Evolutionary conservation across 2,329 filamentous ascomycete genomes (phyloP).

Genomic region (Aspergillus sp.): DNA sequence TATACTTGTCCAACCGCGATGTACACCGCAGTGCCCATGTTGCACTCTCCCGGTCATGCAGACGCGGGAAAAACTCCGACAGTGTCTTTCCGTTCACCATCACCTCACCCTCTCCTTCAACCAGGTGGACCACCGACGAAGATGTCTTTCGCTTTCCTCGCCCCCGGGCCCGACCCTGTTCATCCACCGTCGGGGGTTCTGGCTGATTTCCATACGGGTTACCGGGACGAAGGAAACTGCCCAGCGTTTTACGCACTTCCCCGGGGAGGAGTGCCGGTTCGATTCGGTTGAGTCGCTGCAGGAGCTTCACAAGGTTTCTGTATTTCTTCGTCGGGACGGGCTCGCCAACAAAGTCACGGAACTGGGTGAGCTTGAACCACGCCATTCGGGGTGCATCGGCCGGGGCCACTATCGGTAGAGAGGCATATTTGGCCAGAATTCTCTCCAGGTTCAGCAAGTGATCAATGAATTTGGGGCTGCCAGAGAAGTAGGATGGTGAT

Average conservation of each 20-base stretch:
- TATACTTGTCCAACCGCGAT: conserved; percentile 88
- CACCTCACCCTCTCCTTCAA: conserved; percentile 88
- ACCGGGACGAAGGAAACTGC: conserved; percentile 68
- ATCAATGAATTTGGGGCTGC: conserved; percentile 80
- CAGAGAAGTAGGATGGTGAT: conserved; percentile 93
- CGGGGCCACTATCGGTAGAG: conserved; percentile 64
- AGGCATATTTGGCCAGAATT: conserved; percentile 66
- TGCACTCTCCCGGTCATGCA: conserved; percentile 92
- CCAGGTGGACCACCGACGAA: conserved; percentile 76
- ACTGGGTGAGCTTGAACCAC: conserved; percentile 76
- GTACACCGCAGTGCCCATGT: conserved; percentile 86
- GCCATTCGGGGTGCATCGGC: conserved; percentile 67
- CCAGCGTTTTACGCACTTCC: conserved; percentile 62
- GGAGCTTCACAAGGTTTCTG: conserved; percentile 67
- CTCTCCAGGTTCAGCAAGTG: conserved; percentile 68
- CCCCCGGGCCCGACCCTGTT: conserved; percentile 71
- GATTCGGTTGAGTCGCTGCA: conserved; percentile 80
- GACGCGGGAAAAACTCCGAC: conserved; percentile 72
- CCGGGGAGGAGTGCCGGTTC: conserved; percentile 70
- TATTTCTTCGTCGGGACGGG: conserved; percentile 72
- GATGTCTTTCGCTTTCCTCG: conserved; percentile 85
- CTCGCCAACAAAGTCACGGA: conserved; percentile 67
- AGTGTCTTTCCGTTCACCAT: conserved; percentile 87
- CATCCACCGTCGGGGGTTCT: conserved; percentile 63
- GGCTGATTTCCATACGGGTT: conserved; percentile 64